Evolutionary conservation across 768 basidiomycete species (phyloP), one percentile per base, ranked within the genome.

Genomic region (Austroboletus eburneus): DNA sequence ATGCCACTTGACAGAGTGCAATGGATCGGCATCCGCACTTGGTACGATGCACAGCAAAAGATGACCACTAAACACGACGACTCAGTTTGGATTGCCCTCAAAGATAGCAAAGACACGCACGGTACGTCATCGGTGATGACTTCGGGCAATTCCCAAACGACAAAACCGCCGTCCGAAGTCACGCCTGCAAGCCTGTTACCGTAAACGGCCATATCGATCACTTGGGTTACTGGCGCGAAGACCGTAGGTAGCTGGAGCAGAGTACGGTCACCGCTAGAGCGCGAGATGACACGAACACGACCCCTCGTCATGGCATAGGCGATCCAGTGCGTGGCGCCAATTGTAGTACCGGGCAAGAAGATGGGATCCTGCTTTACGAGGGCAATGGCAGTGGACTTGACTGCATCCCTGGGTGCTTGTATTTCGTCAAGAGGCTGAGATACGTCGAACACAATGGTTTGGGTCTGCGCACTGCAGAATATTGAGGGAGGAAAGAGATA

Each of bases 301-400:
- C 85, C 87, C 70, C 85, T 81, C 5, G 86, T 91, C 90, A 92
- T 92, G 21, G 89, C 90, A 58, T 92, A 91, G 14, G 90, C 90
- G 48, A 92, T 90, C 87, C 90, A 92, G 59, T 89, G 86, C 5
- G 90, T 91, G 13, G 90, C 90, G 9, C 90, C 90, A 45, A 92
- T 91, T 25, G 90, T 92, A 12, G 86, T 85, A 14, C 90, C 90
- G 37, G 86, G 87, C 47, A 91, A 70, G 69, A 91, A 92, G 21
- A 84, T 78, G 16, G 88, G 72, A 49, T 92, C 90, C 53, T 91
- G 88, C 66, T 83, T 87, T 61, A 92, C 87, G 39, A 92, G 75
- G 14, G 90, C 90, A 44, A 92, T 92, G 3, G 90, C 88, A 0
- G 90, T 92, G n/a, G 87, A 87, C 61, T 89, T 89, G 57, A 90